Percentiles rank a stretch among this genome's conserved stretches.
Evolutionary conservation across 306 rosid genomes (phyloP).

Genomic region (Pyrus betulifolia): DNA sequence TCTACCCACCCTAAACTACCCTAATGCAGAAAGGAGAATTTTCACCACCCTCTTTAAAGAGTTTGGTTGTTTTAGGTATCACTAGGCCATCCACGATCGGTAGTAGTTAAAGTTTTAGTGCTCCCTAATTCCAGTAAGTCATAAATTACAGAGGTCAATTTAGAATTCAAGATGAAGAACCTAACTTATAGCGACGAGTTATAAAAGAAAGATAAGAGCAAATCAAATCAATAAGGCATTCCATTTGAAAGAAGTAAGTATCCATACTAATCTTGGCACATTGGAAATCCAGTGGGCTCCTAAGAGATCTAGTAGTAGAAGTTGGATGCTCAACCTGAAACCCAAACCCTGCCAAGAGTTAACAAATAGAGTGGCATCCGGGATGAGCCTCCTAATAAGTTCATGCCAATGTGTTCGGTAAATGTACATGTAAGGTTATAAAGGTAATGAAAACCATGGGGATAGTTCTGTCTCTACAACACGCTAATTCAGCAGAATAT

Average conservation of each 20-base stretch:
- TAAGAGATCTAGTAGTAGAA: not conserved
- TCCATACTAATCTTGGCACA: not conserved
- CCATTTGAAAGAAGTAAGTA: not conserved
- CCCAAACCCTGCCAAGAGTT: not conserved
- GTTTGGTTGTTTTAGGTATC: not conserved
- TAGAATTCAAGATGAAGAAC: not conserved
- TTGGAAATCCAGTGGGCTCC: not conserved
- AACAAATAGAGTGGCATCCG: not conserved
- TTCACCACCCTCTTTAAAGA: not conserved
- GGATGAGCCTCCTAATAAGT: not conserved
- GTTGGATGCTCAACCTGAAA: not conserved
- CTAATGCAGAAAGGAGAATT: not conserved
- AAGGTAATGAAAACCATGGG: not conserved
- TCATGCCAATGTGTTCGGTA: not conserved
- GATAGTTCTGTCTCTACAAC: not conserved
- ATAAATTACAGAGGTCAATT: not conserved
- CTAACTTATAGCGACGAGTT: not conserved
- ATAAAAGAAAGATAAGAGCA: not conserved
- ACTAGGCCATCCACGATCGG: not conserved
- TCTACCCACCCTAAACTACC: not conserved
- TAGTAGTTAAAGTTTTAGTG: not conserved
- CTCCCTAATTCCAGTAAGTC: not conserved
- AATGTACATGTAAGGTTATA: not conserved
- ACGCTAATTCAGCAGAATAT: not conserved
- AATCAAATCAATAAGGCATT: not conserved